Base-by-base conservation (phyloP, 2,329 filamentous ascomycete species). In the Sclerotinia spermophila region DNA sequence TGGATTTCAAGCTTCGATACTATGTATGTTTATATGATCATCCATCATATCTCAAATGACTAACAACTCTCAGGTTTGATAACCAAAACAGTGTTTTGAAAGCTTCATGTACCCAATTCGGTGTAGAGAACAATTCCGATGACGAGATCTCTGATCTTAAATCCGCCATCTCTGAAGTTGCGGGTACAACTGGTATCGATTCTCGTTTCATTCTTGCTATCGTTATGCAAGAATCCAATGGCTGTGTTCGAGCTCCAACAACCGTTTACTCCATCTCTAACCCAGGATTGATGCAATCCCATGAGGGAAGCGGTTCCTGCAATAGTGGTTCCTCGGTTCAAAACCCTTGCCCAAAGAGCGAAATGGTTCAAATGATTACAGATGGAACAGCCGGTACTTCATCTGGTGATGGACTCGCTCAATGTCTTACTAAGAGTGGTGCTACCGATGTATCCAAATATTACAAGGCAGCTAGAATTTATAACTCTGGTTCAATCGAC, bases 401-500 rank as follows among this genome's bases (percentile, higher is more conserved):
- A 27, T 62, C 62, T 5, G 78, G 78, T 7, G 74, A 76, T 56
- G 77, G 77, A 35, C 71, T 78, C 17, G 72, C 72, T 19, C 77
- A 78, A 67, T 69, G 68, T 44, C 62, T 78, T 45, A 58, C 69
- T 10, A 19, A 69, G 74, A 72, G 69, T 35, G 76, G 76, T 27
- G 73, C 71, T 38, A 72, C 68, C 3, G 78, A 77, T 17, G 78
- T 74, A 42, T 74, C 75, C 42, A 74, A 65, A n/a, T 79, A 77
- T 73, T 80, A 79, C 73, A 78, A 78, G 61, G 81, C 79, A 30
- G 81, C 82, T 11, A 76, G 81, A 38, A 76, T 79, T 59, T 83
- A 83, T 76, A 83, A 83, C 74, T 82, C 82, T 0, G 82, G 82
- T 45, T 77, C 77, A 0, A 74, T 82, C 33, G 77, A 75, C 53